These are phyloP conservation scores for Ceratobasidium sp. DNA, from an alignment of 1,284 basidiomycete genomes.

Conservation along the genomic window DNA sequence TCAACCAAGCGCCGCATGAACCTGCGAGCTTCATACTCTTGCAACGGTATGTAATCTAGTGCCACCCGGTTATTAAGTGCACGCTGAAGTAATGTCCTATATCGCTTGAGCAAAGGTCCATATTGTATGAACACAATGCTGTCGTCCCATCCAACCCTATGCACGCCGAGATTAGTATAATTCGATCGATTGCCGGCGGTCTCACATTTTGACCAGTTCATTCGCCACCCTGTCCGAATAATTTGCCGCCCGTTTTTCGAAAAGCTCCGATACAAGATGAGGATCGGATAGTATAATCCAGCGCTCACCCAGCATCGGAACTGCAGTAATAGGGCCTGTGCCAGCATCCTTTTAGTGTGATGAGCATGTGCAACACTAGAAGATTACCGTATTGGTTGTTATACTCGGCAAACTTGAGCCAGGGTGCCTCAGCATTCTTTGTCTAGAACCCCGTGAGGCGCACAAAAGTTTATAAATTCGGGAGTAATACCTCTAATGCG, in stretches of 20 bases:
- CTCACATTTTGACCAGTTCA: not conserved
- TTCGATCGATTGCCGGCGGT: not conserved
- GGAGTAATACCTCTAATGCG: conserved; percentile 3
- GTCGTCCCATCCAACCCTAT: conserved; percentile 17
- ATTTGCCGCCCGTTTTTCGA: conserved; percentile 18
- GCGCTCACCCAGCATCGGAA: conserved; percentile 1
- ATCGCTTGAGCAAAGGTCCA: conserved; percentile 4
- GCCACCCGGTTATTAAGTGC: conserved; percentile 31
- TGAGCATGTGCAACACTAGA: not conserved
- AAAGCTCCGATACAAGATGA: conserved; percentile 3
- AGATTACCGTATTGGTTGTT: not conserved
- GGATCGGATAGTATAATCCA: not conserved
- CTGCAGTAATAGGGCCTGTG: conserved; percentile 10
- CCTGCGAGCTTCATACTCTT: conserved; percentile 5
- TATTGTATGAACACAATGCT: conserved; percentile 20
- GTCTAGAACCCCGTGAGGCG: not conserved
- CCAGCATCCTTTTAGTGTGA: not conserved
- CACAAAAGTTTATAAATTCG: not conserved
- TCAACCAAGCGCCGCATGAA: conserved; percentile 5
- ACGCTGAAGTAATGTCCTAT: conserved; percentile 27
- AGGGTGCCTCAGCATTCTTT: not conserved
- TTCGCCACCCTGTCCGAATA: not conserved
- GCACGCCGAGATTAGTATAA: not conserved
- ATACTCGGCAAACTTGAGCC: conserved; percentile 27
- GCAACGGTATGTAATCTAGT: conserved; percentile 13